Percentiles rank a stretch among this genome's conserved stretches.
These are phyloP conservation scores for Zymoseptoria crescenta DNA, from an alignment of 2,329 filamentous ascomycete species.

Conservation along the genomic window DNA sequence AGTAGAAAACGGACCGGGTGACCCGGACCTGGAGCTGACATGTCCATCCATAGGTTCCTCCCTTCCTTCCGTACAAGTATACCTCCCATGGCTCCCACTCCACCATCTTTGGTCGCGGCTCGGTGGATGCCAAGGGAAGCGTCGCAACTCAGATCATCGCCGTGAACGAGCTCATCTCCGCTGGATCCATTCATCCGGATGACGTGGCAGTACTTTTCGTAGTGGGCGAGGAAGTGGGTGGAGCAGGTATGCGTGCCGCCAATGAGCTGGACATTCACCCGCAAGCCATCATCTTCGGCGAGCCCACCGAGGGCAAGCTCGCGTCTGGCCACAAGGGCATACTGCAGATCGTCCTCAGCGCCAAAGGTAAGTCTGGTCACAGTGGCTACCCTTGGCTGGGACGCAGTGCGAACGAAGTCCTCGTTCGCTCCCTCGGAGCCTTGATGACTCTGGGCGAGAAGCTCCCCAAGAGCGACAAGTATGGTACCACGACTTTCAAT, in stretches of 20 bases:
- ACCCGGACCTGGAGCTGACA: not conserved
- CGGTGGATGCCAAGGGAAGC: constrained; percentile 52
- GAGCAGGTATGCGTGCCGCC: constrained; percentile 66
- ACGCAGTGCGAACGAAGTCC: constrained; percentile 71
- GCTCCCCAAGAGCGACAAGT: constrained; percentile 67
- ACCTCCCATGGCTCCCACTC: constrained; percentile 33
- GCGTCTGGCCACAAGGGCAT: constrained; percentile 89
- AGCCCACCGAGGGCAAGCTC: constrained; percentile 83
- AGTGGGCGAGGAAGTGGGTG: constrained; percentile 74
- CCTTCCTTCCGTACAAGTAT: constrained; percentile 59
- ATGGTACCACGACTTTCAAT: constrained; percentile 85
- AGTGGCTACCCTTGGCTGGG: constrained; percentile 90
- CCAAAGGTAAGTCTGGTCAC: constrained; percentile 71
- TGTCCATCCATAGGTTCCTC: constrained; percentile 46
- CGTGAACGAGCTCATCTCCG: constrained; percentile 44
- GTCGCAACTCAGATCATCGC: constrained; percentile 69
- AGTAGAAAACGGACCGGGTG: constrained; percentile 12
- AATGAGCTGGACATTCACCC: constrained; percentile 41
- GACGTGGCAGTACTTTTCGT: constrained; percentile 51
- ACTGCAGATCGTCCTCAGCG: constrained; percentile 57
- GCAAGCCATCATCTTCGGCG: constrained; percentile 77
- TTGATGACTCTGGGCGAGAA: constrained; percentile 56
- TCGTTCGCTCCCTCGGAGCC: constrained; percentile 63
- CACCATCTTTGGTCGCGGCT: constrained; percentile 57
- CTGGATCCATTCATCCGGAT: constrained; percentile 36